A percentile compares a stretch with the other conserved stretches of the same genome.
Conservation (phyloP, 208 protist species). For the Leishmania turanica region DNA sequence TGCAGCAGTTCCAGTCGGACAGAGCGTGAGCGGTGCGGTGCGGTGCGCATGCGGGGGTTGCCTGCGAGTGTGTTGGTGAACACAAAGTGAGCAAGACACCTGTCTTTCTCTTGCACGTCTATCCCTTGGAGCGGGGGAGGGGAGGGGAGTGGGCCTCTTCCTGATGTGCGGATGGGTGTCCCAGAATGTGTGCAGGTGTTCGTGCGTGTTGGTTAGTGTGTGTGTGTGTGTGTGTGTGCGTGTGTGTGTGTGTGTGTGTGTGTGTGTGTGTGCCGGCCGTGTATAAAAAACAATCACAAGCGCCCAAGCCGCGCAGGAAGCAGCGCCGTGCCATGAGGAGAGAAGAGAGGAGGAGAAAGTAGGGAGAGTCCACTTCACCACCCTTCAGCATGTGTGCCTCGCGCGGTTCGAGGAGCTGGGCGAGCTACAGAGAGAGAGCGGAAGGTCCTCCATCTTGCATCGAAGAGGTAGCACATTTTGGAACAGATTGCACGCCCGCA, state of each 20-base stretch:
- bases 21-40: not conserved
- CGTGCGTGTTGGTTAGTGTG: not conserved
- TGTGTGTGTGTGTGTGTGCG: conserved; percentile 1
- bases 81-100: not conserved
- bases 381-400: not conserved
- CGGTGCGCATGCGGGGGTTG: not conserved
- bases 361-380: not conserved
- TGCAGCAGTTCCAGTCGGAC: not conserved
- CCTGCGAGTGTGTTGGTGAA: not conserved
- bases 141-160: not conserved
- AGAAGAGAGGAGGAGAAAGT: not conserved
- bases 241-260: not conserved
- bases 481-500: not conserved
- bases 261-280: not conserved
- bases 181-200: not conserved
- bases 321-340: not conserved
- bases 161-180: not conserved
- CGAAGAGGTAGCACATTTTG: not conserved
- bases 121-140: not conserved
- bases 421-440: not conserved
- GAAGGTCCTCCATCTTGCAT: not conserved
- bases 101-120: not conserved
- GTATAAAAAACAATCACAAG: not conserved
- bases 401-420: not conserved
- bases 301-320: not conserved